Percentiles rank a stretch among this genome's conserved stretches.
These are phyloP conservation scores for Skeletonema menzelii DNA, from an alignment of 108 stramenopile species.

Conservation along the genomic window DNA sequence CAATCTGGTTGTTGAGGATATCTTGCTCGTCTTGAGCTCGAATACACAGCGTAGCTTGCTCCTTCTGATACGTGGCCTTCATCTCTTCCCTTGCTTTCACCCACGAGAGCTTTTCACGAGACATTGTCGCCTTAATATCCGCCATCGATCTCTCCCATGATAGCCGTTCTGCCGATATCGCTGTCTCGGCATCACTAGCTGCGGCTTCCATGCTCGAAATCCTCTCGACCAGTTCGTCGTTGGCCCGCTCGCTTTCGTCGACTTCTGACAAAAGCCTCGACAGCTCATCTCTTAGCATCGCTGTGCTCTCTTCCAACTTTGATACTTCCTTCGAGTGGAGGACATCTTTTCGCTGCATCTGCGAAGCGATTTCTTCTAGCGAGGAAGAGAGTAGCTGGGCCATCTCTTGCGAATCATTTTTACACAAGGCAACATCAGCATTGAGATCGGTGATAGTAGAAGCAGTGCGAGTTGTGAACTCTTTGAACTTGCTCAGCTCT, in stretches of 20 bases:
- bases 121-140: constrained; percentile 7
- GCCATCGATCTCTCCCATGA: constrained; percentile 4
- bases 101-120: constrained; percentile 23
- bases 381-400: background rate
- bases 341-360: background rate
- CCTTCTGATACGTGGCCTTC: constrained; percentile 18
- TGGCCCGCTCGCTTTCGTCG: background rate
- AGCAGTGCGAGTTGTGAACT: background rate
- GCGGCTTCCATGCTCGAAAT: background rate
- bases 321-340: constrained; percentile 5
- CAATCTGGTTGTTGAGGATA: constrained; percentile 17
- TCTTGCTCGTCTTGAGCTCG: constrained; percentile 22
- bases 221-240: background rate
- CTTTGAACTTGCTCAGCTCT: constrained; percentile 23
- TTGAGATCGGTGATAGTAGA: constrained; percentile 4
- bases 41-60: constrained; percentile 12
- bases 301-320: constrained; percentile 8
- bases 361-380: background rate
- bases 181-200: constrained; percentile 1
- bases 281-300: constrained; percentile 7
- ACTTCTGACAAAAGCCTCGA: background rate
- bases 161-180: background rate
- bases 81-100: constrained; percentile 33
- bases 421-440: constrained; percentile 3
- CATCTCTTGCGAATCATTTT: constrained; percentile 10